Conservation (phyloP, 305 asterid genomes). For the Caryopteris hybrid region DNA sequence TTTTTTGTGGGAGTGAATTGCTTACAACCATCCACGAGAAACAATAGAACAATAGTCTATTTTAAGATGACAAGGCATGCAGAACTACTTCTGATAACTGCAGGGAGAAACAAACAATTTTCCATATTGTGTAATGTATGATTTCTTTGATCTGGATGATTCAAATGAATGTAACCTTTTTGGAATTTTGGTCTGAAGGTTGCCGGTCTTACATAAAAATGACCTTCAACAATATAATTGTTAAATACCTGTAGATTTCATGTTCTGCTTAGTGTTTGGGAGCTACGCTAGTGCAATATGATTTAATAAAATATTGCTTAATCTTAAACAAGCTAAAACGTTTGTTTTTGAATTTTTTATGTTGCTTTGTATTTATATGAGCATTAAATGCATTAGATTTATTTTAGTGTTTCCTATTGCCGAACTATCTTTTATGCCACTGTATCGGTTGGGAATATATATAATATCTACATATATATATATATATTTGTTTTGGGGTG, state of each 20-base stretch:
- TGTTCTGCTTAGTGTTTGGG: neutral
- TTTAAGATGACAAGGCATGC: neutral
- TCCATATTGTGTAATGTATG: neutral
- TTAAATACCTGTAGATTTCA: neutral
- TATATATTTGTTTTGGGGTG: neutral
- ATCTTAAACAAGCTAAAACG: neutral
- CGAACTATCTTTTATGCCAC: neutral
- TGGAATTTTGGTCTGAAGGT: neutral
- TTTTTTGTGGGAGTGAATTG: neutral
- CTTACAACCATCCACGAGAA: conserved; percentile 5
- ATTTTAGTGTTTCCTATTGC: neutral
- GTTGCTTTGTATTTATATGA: neutral
- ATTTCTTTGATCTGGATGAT: neutral
- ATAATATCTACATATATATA: no score
- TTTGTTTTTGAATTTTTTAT: neutral
- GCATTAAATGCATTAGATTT: neutral
- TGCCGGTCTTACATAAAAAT: neutral
- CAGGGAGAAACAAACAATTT: conserved; percentile 1
- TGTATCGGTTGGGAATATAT: neutral
- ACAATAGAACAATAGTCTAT: neutral
- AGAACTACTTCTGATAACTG: conserved; percentile 13
- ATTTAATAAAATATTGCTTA: neutral
- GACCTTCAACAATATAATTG: neutral
- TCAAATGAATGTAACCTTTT: neutral
- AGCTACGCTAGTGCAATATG: neutral